Evolutionary conservation across 2,329 filamentous ascomycete genomes (phyloP).

Genomic region (Fusarium pseudocircinatum): DNA sequence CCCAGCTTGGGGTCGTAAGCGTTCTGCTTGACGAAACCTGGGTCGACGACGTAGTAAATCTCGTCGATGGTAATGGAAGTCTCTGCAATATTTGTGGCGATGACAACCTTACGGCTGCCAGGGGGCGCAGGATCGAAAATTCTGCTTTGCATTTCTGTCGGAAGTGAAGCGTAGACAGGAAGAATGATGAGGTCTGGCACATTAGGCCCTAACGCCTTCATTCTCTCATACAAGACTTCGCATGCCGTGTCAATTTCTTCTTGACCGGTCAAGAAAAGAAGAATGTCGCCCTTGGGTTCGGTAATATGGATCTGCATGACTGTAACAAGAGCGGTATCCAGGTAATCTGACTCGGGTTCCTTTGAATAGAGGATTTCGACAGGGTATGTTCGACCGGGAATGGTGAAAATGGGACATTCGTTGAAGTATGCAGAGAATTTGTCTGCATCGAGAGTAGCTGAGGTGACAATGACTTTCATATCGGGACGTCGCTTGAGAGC

Average conservation of each 20-base stretch:
- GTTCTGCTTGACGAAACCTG: constrained; percentile 97
- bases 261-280: constrained; percentile 96
- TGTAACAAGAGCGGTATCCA: constrained; percentile 92
- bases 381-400: constrained; percentile 93
- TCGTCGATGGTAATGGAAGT: constrained; percentile 98
- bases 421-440: constrained; percentile 98
- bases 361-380: constrained; percentile 96
- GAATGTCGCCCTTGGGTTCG: constrained; percentile 90
- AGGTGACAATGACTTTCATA: constrained; percentile 95
- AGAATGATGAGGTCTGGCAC: constrained; percentile 93
- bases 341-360: constrained; percentile 94
- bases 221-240: constrained; percentile 91
- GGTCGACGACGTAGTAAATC: constrained; percentile 97
- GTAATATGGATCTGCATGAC: constrained; percentile 98
- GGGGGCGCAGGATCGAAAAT: constrained; percentile 94
- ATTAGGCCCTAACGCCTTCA: constrained; percentile 91
- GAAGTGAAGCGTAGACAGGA: constrained; percentile 94
- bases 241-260: constrained; percentile 97
- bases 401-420: constrained; percentile 94
- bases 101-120: constrained; percentile 90
- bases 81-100: constrained; percentile 98
- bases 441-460: constrained; percentile 94
- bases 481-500: constrained; percentile 86
- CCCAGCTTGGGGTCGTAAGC: constrained; percentile 96
- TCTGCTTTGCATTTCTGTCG: constrained; percentile 89